Evolutionary conservation across 208 protist species (phyloP), one percentile per base, ranked within the genome.

Genomic region (Crithidia sp.): DNA sequence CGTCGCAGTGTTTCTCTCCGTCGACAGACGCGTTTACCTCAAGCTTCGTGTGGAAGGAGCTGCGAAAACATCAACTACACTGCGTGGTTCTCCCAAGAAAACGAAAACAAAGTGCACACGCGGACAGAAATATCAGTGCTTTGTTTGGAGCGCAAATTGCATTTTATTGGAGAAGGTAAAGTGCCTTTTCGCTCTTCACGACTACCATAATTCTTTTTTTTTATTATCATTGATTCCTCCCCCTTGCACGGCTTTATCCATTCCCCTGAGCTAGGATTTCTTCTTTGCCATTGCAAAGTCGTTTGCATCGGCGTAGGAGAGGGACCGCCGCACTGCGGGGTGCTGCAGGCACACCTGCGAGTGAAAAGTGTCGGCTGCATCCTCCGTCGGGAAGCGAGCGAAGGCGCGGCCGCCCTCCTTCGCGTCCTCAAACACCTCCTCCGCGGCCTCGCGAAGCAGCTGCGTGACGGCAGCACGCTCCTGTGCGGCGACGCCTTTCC

Each of bases 401-500:
- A 94, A 94, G 16, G 77, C 77, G 3, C 91, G 75, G 0, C 88
- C 91, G n/a, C 88, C 88, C 57, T 91, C 83, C 61, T 88, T 85
- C 2, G 63, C 58, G 77, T 95, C 91, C n/a, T 77, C 63, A 49
- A 89, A 91, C 14, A 71, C 67, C 28, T 91, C 77, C 17, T 60
- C 10, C 5, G 79, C 68, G 2, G 78, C 70, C 10, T 36, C n/a
- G 7, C 41, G 36, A 12, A 76, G 78, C 62, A 69, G 77, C 14
- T 54, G 41, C 62, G 19, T 39, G 7, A 83, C 59, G 14, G 28
- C 58, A 12, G 37, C 55, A 5, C 70, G 69, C 36, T 81, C 69
- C 43, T 14, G 50, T 43, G 50, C 71, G 2, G 71, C 28, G 2
- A 83, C 50, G 12, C 65, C 71, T 53, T 78, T 79, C 80, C 74